A percentile compares a stretch with the other conserved stretches of the same genome.
Conservation (phyloP, 208 protist genomes). For the Leishmania guyanensis region DNA sequence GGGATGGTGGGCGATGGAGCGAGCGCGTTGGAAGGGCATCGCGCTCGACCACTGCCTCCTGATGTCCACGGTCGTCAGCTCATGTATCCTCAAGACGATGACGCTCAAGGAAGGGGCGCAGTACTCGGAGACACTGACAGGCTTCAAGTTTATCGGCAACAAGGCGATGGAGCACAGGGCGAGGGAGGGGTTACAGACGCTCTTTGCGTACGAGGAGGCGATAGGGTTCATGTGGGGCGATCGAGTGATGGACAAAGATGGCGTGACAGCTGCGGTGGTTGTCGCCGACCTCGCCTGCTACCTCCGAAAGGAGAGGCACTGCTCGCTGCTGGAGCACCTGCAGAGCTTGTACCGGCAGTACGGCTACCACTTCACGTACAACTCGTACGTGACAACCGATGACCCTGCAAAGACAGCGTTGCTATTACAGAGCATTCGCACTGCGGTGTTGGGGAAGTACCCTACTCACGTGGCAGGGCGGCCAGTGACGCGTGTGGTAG, state of each 20-base stretch:
- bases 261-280: conserved; percentile 91
- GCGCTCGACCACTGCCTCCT: conserved; percentile 56
- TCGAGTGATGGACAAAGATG: conserved; percentile 97
- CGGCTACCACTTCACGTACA: conserved; percentile 91
- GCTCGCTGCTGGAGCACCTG: conserved; percentile 48
- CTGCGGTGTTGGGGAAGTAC: conserved; percentile 42
- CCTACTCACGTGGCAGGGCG: conserved; percentile 56
- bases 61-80: conserved; percentile 85
- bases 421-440: conserved; percentile 88
- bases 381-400: conserved; percentile 94
- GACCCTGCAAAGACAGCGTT: conserved; percentile 71
- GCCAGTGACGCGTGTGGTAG: conserved; percentile 79
- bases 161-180: conserved; percentile 53
- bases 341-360: conserved; percentile 78
- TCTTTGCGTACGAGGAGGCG: conserved; percentile 97
- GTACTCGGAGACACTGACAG: conserved; percentile 96
- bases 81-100: conserved; percentile 91
- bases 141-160: conserved; percentile 99
- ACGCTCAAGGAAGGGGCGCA: conserved; percentile 90
- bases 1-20: conserved; percentile 92
- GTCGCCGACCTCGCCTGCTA: conserved; percentile 91
- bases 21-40: conserved; percentile 41
- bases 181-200: conserved; percentile 17
- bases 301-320: conserved; percentile 52
- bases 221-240: conserved; percentile 96